These are phyloP conservation scores for Sarocladiaceae sp. DNA, from an alignment of 2,329 filamentous ascomycete genomes.

Conservation along the genomic window DNA sequence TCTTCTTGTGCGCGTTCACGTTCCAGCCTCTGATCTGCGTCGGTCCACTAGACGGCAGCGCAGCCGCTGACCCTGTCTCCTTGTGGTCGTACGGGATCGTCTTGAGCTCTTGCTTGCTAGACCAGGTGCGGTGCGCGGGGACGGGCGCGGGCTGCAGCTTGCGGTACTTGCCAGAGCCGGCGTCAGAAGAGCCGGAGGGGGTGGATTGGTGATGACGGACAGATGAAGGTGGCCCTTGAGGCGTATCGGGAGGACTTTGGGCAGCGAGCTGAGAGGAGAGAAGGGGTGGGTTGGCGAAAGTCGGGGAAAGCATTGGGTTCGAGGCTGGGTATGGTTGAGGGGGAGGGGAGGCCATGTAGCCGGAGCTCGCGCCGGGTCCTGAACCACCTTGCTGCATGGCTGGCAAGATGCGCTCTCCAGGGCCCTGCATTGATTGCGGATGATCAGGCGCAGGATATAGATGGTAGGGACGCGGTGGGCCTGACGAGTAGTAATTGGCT, in stretches of 20 bases:
- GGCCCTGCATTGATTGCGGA: constrained; percentile 19
- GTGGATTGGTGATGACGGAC: constrained; percentile 30
- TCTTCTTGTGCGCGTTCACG: constrained; percentile 33
- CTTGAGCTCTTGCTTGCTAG: constrained; percentile 45
- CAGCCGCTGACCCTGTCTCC: constrained; percentile 48
- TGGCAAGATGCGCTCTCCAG: constrained; percentile 27
- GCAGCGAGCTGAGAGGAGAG: constrained; percentile 20
- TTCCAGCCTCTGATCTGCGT: constrained; percentile 54
- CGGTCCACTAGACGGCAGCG: constrained; percentile 48
- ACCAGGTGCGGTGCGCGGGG: constrained; percentile 42
- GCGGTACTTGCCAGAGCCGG: constrained; percentile 41
- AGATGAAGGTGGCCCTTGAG: constrained; percentile 23
- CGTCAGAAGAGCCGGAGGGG: constrained; percentile 31
- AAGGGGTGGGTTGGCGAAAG: constrained; percentile 25
- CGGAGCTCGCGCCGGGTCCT: constrained; percentile 16
- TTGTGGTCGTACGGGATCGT: constrained; percentile 56
- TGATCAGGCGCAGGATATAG: constrained; percentile 24
- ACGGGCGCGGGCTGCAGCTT: constrained; percentile 54
- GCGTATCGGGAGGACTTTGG: constrained; percentile 30
- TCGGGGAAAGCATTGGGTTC: constrained; percentile 25
- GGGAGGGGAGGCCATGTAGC: constrained; percentile 27
- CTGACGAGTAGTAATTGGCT: constrained; percentile 25
- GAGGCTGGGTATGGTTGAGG: constrained; percentile 1
- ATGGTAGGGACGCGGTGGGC: constrained; percentile 23
- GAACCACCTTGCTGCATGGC: constrained; percentile 23